Base-by-base conservation (phyloP, 73 alveolate species). In the Paramecium biaurelia region DNA sequence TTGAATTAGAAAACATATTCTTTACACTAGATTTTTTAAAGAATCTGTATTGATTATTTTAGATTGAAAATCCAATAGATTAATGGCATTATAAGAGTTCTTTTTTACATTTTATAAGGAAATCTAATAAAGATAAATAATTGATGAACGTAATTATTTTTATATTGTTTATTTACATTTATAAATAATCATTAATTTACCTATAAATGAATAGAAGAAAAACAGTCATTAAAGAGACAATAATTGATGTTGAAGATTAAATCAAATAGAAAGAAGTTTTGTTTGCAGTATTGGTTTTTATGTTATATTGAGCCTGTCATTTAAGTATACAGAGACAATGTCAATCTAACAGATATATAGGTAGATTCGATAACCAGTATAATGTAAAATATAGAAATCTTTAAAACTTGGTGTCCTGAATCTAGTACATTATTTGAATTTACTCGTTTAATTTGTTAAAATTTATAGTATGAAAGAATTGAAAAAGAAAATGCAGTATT, bases 371-470 rank as follows among this genome's bases (percentile, higher is more conserved):
- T 63, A 3, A 30, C 84, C 2, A 15, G 24, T 9, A 63, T 63
- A 0, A 63, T 63, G 84, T 10, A 26, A 63, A 63, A 63, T 26
- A 63, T 63, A 30, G 84, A 63, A 24, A 63, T 63, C 43, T 63
- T 63, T 63, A 63, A 63, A 63, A 63, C 84, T 3, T 63, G 84
- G 84, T 63, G 84, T 32, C 84, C 84, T 63, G 84, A 63, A 63
- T 30, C 84, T 14, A 63, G 84, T 32, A 63, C 90, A 10, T 24
- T 79, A 14, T 41, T 26, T 47, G 90, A 79, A 18, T 79, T 79
- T 14, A 79, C 90, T 79, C 45, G 74, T 21, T 79, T 79, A 24
- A 20, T 32, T 18, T 79, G 90, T 41, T 45, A 79, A 42, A 38
- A 79, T 79, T 24, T 79, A 20, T 26, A 79, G 12, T 79, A 79